Evolutionary conservation across 179 eudicot genomes (phyloP).

Genomic region (Camellia oleifera): DNA sequence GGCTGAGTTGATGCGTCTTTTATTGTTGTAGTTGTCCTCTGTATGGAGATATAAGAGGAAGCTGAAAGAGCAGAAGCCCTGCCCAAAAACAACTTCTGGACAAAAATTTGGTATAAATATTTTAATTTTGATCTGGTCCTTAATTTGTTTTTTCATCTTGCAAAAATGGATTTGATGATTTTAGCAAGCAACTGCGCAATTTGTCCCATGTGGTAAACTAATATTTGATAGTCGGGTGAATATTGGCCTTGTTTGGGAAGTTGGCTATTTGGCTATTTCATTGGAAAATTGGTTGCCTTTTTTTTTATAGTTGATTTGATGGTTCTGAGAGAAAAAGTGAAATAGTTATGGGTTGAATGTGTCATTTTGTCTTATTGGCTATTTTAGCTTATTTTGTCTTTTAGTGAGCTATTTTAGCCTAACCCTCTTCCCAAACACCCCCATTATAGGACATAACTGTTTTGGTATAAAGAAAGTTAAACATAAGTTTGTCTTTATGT

Average conservation of each 20-base stretch:
- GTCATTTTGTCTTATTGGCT: no score
- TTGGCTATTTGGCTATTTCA: no score
- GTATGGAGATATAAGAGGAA: slow-evolving; percentile 72
- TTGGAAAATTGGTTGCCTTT: no score
- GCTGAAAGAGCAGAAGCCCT: slow-evolving; percentile 54
- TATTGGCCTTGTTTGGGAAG: no score
- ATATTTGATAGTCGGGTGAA: neutral
- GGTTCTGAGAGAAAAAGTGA: no score
- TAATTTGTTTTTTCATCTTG: neutral
- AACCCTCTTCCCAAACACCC: no score
- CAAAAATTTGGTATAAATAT: slow-evolving; percentile 35
- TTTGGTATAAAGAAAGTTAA: neutral
- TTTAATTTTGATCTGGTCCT: neutral
- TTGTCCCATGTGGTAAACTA: neutral
- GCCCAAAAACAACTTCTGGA: slow-evolving; percentile 30
- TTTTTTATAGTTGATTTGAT: no score
- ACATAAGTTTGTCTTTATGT: neutral
- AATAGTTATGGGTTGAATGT: no score
- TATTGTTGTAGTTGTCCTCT: slow-evolving; percentile 50
- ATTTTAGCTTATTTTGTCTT: no score
- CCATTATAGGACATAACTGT: neutral
- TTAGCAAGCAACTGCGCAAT: neutral
- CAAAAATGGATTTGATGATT: neutral
- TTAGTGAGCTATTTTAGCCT: no score
- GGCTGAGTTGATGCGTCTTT: neutral